Evolutionary conservation across 495 filamentous ascomycete genomes (phyloP), one percentile per base, ranked within the genome.

Genomic region (Durotheca rogersii): DNA sequence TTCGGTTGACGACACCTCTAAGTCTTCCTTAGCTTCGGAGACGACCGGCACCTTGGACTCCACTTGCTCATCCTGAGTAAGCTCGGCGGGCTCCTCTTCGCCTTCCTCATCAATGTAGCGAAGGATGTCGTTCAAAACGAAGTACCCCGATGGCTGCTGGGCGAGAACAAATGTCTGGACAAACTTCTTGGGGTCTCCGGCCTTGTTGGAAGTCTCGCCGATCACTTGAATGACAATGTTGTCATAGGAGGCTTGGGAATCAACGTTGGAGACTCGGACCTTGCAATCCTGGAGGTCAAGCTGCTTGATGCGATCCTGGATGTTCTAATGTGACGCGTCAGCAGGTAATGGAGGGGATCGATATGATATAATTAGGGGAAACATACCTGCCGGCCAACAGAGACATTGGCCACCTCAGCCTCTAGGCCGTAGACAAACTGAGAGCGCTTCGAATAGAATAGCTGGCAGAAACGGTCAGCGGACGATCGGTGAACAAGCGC

Each of bases 101-200:
- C 77, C 76, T 50, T 93, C 88, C 47, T 95, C 92, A 29, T 83
- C 80, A 49, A 98, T 81, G 71, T 90, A 97, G 34, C 93, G 79
- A 73, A 98, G 90, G 67, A 98, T 96, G 53, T 98, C 93, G 65
- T 98, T 98, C 50, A 97, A 81, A 2, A 98, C 93, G 58, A 95
- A 98, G 74, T 97, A 98, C 40, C 93, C 93, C 34, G 92, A 96
- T 19, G 89, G 89, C 73, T 98, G 93, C 67, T 92, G 83, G 7
- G 93, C 94, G 43, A 98, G 84, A 40, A 98, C 90, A 58, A 98
- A 98, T n/a, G 93, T 96, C 77, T 98, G 93, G 9, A 88, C 83
- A 60, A 97, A 98, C 68, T 96, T 96, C 75, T 87, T 90, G 51
- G 90, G 88, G 15, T 90, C 88, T 48, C 83, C 82, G 14, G 81